These are phyloP conservation scores for Fraxinus latifolia DNA, from an alignment of 305 asterid genomes.

Conservation along the genomic window DNA sequence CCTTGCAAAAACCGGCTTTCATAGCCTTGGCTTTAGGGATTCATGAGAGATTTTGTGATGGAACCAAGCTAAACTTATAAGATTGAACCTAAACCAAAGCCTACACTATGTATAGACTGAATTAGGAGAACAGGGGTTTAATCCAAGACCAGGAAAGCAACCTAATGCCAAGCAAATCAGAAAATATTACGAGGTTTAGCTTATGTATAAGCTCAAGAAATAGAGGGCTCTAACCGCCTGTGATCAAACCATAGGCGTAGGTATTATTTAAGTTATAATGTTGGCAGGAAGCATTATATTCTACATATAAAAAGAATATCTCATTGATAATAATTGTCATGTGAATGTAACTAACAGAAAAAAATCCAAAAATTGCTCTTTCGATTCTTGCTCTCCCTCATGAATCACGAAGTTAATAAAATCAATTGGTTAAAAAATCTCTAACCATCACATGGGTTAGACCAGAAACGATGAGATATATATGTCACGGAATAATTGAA, in stretches of 20 bases:
- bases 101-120: not conserved
- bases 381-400: conserved; percentile 2
- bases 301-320: not conserved
- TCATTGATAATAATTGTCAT: not conserved
- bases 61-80: not conserved
- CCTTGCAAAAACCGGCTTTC: not conserved
- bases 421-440: conserved; percentile 16
- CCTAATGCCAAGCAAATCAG: not conserved
- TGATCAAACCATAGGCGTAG: conserved; percentile 13
- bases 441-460: conserved; percentile 23
- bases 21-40: not conserved
- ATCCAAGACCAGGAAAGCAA: not conserved
- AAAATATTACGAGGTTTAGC: conserved; percentile 1
- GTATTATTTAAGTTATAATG: not conserved
- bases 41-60: not conserved
- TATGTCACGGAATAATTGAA: conserved; percentile 23
- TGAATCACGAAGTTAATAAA: conserved; percentile 16
- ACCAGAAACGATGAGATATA: conserved; percentile 20
- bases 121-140: not conserved
- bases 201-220: conserved; percentile 12
- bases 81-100: not conserved
- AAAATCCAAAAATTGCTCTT: conserved; percentile 19
- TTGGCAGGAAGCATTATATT: not conserved
- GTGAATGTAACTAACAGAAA: conserved; percentile 24
- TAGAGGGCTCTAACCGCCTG: conserved; percentile 11